Evolutionary conservation across 441 rosid species (phyloP).

Genomic region (Adansonia gregorii): DNA sequence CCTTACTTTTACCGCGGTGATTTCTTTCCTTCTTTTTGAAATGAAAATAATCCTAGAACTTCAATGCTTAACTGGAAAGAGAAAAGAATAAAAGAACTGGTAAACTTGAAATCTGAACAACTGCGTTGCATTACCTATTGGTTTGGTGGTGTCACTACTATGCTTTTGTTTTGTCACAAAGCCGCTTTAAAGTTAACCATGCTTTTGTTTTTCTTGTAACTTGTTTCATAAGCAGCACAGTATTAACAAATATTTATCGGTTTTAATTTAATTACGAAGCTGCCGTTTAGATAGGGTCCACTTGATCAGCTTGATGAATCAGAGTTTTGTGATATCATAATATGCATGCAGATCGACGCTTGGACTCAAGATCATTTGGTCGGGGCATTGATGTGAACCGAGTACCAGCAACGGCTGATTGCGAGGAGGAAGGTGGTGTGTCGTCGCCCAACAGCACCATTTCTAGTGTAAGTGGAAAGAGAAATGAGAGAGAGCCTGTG

Average conservation of each 20-base stretch:
- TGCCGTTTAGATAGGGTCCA: too few relatives aligned
- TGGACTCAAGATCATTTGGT: conserved; percentile 50
- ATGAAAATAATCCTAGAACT: not conserved
- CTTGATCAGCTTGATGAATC: not conserved
- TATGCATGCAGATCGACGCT: conserved; percentile 49
- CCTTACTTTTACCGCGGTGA: not conserved
- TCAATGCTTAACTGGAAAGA: not conserved
- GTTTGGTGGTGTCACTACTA: not conserved
- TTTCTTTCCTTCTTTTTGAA: not conserved
- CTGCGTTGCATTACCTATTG: not conserved
- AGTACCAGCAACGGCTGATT: conserved; percentile 46
- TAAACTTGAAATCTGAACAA: not conserved
- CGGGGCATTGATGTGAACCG: conserved; percentile 75
- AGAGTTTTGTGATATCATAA: not conserved
- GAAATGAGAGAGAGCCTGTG: conserved; percentile 58
- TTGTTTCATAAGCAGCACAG: not conserved
- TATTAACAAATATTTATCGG: not conserved
- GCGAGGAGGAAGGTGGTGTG: conserved; percentile 69
- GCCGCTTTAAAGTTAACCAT: not conserved
- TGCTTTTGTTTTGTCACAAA: not conserved
- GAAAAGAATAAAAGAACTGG: not conserved
- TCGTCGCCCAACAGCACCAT: conserved; percentile 87
- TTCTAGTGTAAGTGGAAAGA: conserved; percentile 76
- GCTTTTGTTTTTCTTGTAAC: not conserved
- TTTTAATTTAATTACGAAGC: not conserved